These are phyloP conservation scores for Pythium sukuiense DNA, from an alignment of 352 stramenopile genomes.

Conservation along the genomic window DNA sequence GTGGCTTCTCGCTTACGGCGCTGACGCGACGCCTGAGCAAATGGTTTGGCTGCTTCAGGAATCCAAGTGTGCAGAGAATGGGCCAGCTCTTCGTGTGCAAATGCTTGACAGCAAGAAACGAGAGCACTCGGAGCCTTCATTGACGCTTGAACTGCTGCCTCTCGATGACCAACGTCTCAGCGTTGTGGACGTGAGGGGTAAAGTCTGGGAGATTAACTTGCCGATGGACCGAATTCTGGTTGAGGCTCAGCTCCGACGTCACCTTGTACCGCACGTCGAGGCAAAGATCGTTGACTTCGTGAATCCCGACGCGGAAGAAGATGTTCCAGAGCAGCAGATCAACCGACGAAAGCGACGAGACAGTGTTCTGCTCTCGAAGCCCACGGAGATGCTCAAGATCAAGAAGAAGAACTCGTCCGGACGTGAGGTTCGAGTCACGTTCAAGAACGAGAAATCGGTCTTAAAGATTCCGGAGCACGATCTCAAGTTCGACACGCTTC, in stretches of 20 bases:
- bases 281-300: conserved; percentile 28
- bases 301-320: conserved; percentile 4
- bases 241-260: conserved; percentile 47
- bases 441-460: conserved; percentile 22
- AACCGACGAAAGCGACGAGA: conserved; percentile 18
- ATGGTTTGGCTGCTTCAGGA: conserved; percentile 27
- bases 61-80: neutral
- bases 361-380: conserved; percentile 24
- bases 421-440: conserved; percentile 21
- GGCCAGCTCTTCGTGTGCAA: conserved; percentile 26
- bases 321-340: conserved; percentile 6
- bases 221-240: conserved; percentile 40
- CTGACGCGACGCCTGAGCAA: neutral
- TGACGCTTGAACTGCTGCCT: conserved; percentile 43
- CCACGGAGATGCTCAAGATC: conserved; percentile 17
- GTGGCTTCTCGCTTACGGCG: neutral
- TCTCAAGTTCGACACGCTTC: conserved; percentile 48
- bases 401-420: conserved; percentile 6
- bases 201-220: conserved; percentile 44
- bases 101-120: conserved; percentile 32
- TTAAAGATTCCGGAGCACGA: conserved; percentile 33
- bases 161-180: conserved; percentile 51
- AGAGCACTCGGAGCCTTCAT: conserved; percentile 26
- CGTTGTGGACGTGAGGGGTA: conserved; percentile 33
- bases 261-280: conserved; percentile 36